These are phyloP conservation scores for Neopestalotiopsis clavispora DNA, from an alignment of 2,329 filamentous ascomycete species.

Conservation along the genomic window DNA sequence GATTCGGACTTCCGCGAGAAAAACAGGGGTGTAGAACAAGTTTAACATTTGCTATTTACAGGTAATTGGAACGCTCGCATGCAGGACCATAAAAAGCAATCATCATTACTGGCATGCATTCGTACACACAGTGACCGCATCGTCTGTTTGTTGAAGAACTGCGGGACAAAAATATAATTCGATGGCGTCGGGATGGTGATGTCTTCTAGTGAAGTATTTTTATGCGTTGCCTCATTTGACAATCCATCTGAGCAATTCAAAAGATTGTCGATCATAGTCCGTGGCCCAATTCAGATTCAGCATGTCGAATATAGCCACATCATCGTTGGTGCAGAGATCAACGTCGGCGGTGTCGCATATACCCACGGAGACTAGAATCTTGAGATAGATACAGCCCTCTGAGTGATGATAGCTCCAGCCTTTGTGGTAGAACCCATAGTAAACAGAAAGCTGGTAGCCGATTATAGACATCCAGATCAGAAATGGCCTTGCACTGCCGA, in stretches of 20 bases:
- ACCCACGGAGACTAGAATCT: background rate
- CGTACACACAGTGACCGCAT: too few species aligned
- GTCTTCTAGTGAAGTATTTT: background rate
- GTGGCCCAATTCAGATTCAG: constrained; percentile 7
- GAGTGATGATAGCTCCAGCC: background rate
- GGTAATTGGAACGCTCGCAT: too few species aligned
- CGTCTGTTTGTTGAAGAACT: too few species aligned
- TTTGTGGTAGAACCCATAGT: background rate
- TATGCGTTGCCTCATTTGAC: background rate
- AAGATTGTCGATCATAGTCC: background rate
- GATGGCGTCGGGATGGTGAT: too few species aligned
- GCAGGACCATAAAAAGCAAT: too few species aligned
- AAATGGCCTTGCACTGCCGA: background rate
- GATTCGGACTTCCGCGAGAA: too few species aligned
- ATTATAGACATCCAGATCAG: constrained; percentile 10
- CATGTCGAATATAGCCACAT: constrained; percentile 3
- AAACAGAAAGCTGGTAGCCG: background rate
- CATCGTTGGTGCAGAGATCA: background rate
- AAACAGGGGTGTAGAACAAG: too few species aligned
- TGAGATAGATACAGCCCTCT: constrained; percentile 1
- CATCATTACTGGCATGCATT: too few species aligned
- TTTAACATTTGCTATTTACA: too few species aligned
- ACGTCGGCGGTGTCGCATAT: background rate
- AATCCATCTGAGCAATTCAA: background rate
- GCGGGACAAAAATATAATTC: too few species aligned